Conservation (phyloP, 2,329 filamentous ascomycete species). For the Pseudovirgaria hyperparasitica region DNA sequence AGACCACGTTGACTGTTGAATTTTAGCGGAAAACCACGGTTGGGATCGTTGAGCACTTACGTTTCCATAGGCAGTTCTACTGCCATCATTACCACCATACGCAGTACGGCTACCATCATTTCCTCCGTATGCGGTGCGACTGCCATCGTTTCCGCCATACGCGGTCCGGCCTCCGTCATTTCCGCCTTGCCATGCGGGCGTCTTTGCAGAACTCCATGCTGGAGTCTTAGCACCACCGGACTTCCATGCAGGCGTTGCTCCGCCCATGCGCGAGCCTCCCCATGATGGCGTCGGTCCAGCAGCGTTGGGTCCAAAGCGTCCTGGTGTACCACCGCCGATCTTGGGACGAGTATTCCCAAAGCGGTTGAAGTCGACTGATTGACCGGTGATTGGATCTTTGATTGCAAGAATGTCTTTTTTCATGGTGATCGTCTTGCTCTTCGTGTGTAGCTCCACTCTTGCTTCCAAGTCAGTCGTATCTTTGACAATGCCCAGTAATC, state of each 20-base stretch:
- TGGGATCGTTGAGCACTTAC: conserved; percentile 62
- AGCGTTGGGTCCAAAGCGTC: conserved; percentile 29
- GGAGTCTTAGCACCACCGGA: conserved; percentile 26
- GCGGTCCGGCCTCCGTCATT: conserved; percentile 28
- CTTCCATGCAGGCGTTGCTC: conserved; percentile 37
- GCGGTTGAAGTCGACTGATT: conserved; percentile 53
- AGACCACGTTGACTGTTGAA: conserved; percentile 17
- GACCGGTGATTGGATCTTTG: conserved; percentile 68
- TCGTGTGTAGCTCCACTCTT: conserved; percentile 86
- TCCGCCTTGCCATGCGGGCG: conserved; percentile 19
- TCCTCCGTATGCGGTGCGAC: conserved; percentile 58
- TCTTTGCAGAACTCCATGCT: conserved; percentile 16
- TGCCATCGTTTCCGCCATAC: conserved; percentile 44
- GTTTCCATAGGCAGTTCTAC: conserved; percentile 34
- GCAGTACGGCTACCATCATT: conserved; percentile 26
- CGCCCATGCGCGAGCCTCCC: conserved; percentile 24
- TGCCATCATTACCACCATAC: conserved; percentile 41
- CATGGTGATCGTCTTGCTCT: conserved; percentile 81
- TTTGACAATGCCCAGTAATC: conserved; percentile 86
- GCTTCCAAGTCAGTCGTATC: conserved; percentile 79
- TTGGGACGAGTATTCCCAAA: conserved; percentile 16
- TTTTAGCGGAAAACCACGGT: conserved; percentile 38
- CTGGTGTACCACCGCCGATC: conserved; percentile 25
- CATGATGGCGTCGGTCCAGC: conserved; percentile 22
- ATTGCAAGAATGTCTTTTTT: conserved; percentile 70